Evolutionary conservation across 2,329 filamentous ascomycete genomes (phyloP), one percentile per base, ranked within the genome.

Genomic region (Fusarium brevicatenulatum): DNA sequence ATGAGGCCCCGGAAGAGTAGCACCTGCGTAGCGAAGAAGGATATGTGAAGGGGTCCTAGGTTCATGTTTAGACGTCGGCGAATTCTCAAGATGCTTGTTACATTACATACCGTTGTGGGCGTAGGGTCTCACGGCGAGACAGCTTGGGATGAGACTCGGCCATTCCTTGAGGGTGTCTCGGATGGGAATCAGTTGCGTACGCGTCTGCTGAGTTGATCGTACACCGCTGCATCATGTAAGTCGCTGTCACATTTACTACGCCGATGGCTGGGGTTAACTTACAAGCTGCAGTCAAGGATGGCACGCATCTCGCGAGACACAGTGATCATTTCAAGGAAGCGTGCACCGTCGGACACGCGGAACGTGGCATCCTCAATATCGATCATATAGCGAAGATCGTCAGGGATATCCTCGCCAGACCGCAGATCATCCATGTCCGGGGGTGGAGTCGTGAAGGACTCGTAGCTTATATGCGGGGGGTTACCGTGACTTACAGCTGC

Each of bases 401-500:
- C 77, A 25, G 75, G 78, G 4, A 86, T 80, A 55, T 85, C 80
- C 69, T 86, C 85, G 37, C 86, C 84, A 23, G 78, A 82, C 12
- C 80, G 73, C 13, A 86, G 58, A 67, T 86, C 85, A 4, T 85
- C 83, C 72, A 85, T 80, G 10, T 79, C 76, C 11, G 82, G 79
- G 5, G 79, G 73, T 1, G 78, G 64, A 1, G 85, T 86, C 52
- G 81, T 82, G 59, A 83, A 86, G 0, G 84, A 83, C 7, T 77
- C 78, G 6, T 71, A 68, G 53, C 80, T 79, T 32, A 86, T 83
- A 68, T 86, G 84, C 4, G 84, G 83, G 8, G 85, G 84, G 53
- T 85, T 85, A 2, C 85, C 85, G 63, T 86, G 84, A 42, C 82
- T 83, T 34, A 86, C 79, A 4, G 84, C 80, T 4, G 84, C 82